Evolutionary conservation across 345 rosid genomes (phyloP), one percentile per base, ranked within the genome.

Genomic region (Euphorbia tirucalli): DNA sequence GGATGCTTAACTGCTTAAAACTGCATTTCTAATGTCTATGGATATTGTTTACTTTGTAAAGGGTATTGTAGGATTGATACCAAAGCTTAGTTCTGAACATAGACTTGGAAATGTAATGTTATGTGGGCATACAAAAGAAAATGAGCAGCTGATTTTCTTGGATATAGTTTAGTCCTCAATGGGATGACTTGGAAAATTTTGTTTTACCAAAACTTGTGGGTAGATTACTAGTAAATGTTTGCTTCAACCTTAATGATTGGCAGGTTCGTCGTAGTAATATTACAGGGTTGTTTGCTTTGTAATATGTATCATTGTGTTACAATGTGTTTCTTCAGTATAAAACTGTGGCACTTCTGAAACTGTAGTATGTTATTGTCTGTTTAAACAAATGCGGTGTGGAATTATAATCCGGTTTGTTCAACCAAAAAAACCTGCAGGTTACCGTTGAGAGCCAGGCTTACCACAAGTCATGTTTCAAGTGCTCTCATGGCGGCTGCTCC

Each of bases 401-500:
- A 65, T 30, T 54, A 35, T 73, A 27, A 66, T 28, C 10, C 19
- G 41, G 1, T 22, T 24, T 18, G 48, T 18, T 49, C 32, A 31
- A 8, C 25, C 3, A n/a, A 2, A 22, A 24, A 69, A 71, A 54
- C 11, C 16, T 66, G n/a, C 82, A 88, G 99, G 96, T 94, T 37
- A 93, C 96, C 11, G 97, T 94, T 75, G 98, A 94, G 75, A 82
- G 88, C 68, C 96, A 83, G 63, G 81, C 90, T 8, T 94, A 94
- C 81, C 97, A 92, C 81, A 94, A 94, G 70, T 84, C 97, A 28
- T 94, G 98, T 76, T 95, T 95, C 88, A 95, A 84, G 75, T 95
- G 98, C 87, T 90, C 92, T 7, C 97, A 92, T 18, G 97, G 97
- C 65, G 97, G 98, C n/a, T 94, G 98, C 69, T 72, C 98, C 13